These are phyloP conservation scores for Cyclanthera cordifolia DNA, from an alignment of 306 rosid species.

Conservation along the genomic window DNA sequence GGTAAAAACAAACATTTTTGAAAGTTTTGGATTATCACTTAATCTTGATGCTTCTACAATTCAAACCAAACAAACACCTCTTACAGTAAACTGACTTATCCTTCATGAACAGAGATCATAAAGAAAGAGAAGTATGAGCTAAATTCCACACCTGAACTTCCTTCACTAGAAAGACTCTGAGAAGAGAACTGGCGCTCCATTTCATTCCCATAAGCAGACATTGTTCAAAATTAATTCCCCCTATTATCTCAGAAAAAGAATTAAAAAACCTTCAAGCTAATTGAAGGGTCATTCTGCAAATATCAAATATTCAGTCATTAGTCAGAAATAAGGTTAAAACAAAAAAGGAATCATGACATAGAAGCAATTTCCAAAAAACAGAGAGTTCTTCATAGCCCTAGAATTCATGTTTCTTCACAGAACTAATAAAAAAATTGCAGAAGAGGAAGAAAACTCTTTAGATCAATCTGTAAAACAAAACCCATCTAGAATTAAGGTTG, in stretches of 20 bases:
- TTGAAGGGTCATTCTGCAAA: conserved; percentile 32
- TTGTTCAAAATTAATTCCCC: conserved; percentile 23
- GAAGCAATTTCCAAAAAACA: conserved; percentile 6
- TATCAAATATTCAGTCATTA: background rate
- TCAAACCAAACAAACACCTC: background rate
- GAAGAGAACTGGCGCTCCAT: conserved; percentile 55
- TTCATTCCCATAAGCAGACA: conserved; percentile 56
- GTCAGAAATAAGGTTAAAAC: background rate
- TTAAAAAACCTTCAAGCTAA: conserved; percentile 16
- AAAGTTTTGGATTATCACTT: background rate
- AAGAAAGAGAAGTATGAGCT: background rate
- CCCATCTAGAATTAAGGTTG: background rate
- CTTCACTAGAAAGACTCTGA: conserved; percentile 26
- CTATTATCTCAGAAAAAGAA: conserved; percentile 12
- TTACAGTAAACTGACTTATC: background rate
- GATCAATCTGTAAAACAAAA: background rate
- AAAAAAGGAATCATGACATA: background rate
- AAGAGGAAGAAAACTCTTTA: background rate
- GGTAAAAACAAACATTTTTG: no score
- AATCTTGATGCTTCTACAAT: background rate
- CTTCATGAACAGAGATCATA: background rate
- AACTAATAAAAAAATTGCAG: background rate
- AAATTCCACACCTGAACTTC: conserved; percentile 40
- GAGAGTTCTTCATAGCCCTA: background rate
- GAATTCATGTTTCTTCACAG: background rate